Percentiles rank a stretch among this genome's conserved stretches.
These are phyloP conservation scores for Castanopsis chinensis DNA, from an alignment of 306 rosid species.

Conservation along the genomic window DNA sequence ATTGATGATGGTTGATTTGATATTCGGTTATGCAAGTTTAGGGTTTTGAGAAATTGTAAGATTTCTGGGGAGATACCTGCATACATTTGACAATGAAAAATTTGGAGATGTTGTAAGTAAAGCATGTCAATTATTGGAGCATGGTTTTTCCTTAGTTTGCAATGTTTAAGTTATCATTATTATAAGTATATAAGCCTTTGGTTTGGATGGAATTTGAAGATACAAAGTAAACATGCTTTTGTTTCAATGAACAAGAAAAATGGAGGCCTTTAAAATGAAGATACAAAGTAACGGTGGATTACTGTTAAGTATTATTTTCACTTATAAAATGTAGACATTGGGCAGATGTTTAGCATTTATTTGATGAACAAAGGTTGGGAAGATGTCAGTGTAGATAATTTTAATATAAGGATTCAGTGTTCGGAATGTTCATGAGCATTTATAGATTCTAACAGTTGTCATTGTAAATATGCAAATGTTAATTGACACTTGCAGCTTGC, in stretches of 20 bases:
- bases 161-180: neutral
- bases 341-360: too few species aligned
- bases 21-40: constrained; percentile 22
- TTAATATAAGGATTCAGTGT: neutral
- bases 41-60: constrained; percentile 81
- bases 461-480: neutral
- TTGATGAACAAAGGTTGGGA: too few species aligned
- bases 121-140: constrained; percentile 14
- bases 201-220: too few species aligned
- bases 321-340: too few species aligned
- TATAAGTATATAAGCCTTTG: too few species aligned
- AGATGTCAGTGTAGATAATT: too few species aligned
- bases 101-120: neutral
- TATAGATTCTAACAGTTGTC: neutral
- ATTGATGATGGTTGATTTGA: constrained; percentile 26
- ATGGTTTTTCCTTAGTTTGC: neutral
- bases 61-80: constrained; percentile 68
- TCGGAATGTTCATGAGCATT: neutral
- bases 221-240: neutral
- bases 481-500: neutral
- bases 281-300: too few species aligned
- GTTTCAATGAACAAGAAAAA: neutral
- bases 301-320: too few species aligned
- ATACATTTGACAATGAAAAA: constrained; percentile 50
- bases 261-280: neutral